These are phyloP conservation scores for Cyberlindnera maritima DNA, from an alignment of 805 yeast genomes.

Conservation along the genomic window DNA sequence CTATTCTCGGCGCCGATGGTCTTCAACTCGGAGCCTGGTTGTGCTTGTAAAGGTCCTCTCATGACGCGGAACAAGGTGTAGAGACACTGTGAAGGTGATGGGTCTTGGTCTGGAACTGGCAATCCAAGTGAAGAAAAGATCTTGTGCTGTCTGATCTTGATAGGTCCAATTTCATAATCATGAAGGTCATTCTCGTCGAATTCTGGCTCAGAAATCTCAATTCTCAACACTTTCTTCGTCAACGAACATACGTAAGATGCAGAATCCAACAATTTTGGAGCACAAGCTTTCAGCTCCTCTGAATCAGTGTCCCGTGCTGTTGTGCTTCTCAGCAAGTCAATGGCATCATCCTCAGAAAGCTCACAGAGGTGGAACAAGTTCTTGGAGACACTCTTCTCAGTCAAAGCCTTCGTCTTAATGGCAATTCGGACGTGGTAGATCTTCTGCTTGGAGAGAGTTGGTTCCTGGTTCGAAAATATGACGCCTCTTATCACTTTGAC, in stretches of 20 bases:
- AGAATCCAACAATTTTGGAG: constrained; percentile 41
- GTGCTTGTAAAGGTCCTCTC: constrained; percentile 58
- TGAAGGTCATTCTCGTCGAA: constrained; percentile 45
- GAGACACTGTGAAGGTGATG: constrained; percentile 58
- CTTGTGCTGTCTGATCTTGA: constrained; percentile 48
- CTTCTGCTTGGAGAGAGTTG: constrained; percentile 21
- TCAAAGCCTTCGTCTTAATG: constrained; percentile 30
- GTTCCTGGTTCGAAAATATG: constrained; percentile 26
- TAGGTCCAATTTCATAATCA: constrained; percentile 46
- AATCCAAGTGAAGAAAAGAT: constrained; percentile 21
- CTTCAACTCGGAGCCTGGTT: constrained; percentile 44
- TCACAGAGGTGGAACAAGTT: constrained; percentile 32
- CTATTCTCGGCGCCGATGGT: constrained; percentile 54
- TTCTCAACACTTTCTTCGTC: constrained; percentile 47
- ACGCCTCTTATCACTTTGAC: constrained; percentile 29
- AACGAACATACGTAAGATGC: constrained; percentile 45
- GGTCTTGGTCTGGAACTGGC: constrained; percentile 27
- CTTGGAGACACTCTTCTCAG: constrained; percentile 23
- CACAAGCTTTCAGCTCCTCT: constrained; percentile 13
- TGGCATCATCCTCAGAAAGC: constrained; percentile 28
- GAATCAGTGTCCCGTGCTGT: constrained; percentile 19
- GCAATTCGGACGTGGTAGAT: constrained; percentile 36
- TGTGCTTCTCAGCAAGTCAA: constrained; percentile 27
- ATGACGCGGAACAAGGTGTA: constrained; percentile 60
- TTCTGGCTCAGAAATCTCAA: constrained; percentile 51